Evolutionary conservation across 129 eudicot species (phyloP).

Genomic region (Flaveria linearis): DNA sequence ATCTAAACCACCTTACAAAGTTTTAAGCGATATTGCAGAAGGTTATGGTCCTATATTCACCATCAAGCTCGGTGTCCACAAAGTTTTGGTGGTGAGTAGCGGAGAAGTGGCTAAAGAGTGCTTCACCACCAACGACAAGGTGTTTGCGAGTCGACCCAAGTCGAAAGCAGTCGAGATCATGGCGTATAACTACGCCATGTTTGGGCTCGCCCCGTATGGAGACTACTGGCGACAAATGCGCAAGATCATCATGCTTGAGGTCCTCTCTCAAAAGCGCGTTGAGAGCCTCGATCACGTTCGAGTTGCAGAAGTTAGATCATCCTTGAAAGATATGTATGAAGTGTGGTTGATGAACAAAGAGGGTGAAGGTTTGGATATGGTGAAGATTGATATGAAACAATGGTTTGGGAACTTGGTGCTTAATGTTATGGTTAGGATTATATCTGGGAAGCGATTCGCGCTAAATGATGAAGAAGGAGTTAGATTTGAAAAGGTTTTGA

Average conservation of each 20-base stretch:
- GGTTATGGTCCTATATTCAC: slow-evolving; percentile 38
- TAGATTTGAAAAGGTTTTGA: not conserved
- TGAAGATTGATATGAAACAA: slow-evolving; percentile 28
- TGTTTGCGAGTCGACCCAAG: slow-evolving; percentile 19
- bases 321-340: slow-evolving; percentile 11
- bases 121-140: slow-evolving; percentile 34
- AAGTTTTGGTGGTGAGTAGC: slow-evolving; percentile 36
- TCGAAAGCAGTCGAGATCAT: slow-evolving; percentile 12
- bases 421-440: slow-evolving; percentile 8
- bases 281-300: slow-evolving; percentile 32
- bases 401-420: slow-evolving; percentile 34
- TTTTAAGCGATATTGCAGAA: slow-evolving; percentile 38
- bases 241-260: slow-evolving; percentile 30
- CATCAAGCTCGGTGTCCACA: slow-evolving; percentile 37
- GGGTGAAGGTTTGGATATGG: slow-evolving; percentile 9
- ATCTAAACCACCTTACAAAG: slow-evolving; percentile 15
- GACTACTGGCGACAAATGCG: slow-evolving; percentile 38
- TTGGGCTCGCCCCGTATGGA: slow-evolving; percentile 34
- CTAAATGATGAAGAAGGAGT: slow-evolving; percentile 21
- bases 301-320: slow-evolving; percentile 26
- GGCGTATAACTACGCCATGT: slow-evolving; percentile 37
- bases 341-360: slow-evolving; percentile 19
- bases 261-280: slow-evolving; percentile 39
- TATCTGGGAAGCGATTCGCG: slow-evolving; percentile 24
- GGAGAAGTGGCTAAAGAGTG: slow-evolving; percentile 25